Percentiles rank a stretch among this genome's conserved stretches.
These are phyloP conservation scores for Sesbania bispinosa DNA, from an alignment of 306 rosid genomes.

Conservation along the genomic window DNA sequence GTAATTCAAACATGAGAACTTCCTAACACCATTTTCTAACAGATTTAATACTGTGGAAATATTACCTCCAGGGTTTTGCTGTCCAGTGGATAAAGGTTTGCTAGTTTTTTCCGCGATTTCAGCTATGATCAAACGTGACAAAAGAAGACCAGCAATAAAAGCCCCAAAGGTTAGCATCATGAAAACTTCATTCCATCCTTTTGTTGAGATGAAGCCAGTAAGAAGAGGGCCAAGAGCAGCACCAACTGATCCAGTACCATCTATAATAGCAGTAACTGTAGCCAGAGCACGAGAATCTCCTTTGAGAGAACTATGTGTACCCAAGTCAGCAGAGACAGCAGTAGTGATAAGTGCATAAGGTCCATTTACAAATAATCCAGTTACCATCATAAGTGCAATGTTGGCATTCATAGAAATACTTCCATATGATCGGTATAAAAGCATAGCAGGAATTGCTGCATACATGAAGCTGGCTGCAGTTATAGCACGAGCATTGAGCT, in stretches of 20 bases:
- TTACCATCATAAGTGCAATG: conserved; percentile 65
- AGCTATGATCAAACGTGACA: conserved; percentile 55
- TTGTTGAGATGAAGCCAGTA: conserved; percentile 68
- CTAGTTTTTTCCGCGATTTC: conserved; percentile 51
- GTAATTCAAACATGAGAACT: not conserved
- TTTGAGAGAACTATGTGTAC: conserved; percentile 67
- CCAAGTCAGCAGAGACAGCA: conserved; percentile 89
- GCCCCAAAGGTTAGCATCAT: conserved; percentile 63
- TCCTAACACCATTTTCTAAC: not conserved
- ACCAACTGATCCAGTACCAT: conserved; percentile 85
- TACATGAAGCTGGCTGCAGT: conserved; percentile 81
- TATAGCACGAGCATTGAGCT: conserved; percentile 71
- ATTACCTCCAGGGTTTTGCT: conserved; percentile 51
- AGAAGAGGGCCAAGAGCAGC: conserved; percentile 90
- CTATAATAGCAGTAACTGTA: conserved; percentile 83
- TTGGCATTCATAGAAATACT: conserved; percentile 47
- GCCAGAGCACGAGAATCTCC: conserved; percentile 87
- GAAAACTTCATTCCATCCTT: conserved; percentile 72
- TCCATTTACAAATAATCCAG: conserved; percentile 78
- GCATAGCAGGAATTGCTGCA: conserved; percentile 68
- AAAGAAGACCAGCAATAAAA: conserved; percentile 63
- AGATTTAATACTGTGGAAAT: not conserved
- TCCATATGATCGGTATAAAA: conserved; percentile 59
- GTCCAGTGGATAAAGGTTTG: conserved; percentile 32
- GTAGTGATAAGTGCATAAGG: conserved; percentile 90